A percentile compares a stretch with the other conserved stretches of the same genome.
Evolutionary conservation across 345 rosid species (phyloP).

Genomic region (Salix arbutifolia): DNA sequence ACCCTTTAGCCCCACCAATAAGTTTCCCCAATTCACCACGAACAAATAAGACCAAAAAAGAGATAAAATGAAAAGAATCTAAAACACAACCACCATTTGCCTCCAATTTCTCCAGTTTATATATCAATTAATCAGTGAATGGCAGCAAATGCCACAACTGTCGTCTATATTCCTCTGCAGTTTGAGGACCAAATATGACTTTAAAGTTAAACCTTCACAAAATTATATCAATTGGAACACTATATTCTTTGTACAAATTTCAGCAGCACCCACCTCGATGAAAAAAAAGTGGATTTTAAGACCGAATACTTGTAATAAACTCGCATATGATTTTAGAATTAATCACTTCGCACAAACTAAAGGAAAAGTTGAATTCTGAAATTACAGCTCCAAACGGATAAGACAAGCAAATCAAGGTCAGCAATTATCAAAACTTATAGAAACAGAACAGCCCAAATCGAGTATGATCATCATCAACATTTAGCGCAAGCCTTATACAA

Average conservation of each 20-base stretch:
- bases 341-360: neutral
- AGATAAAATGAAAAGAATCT: neutral
- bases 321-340: neutral
- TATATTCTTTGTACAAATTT: neutral
- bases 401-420: neutral
- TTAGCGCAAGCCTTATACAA: neutral
- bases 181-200: neutral
- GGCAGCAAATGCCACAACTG: neutral
- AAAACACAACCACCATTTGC: neutral
- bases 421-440: neutral
- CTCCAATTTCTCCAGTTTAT: neutral
- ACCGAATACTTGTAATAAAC: neutral
- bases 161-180: neutral
- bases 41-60: neutral
- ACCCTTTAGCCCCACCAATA: neutral
- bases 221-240: neutral
- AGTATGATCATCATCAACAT: neutral
- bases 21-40: neutral
- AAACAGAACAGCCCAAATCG: neutral
- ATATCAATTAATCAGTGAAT: too few relatives aligned
- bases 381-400: neutral
- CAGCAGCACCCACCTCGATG: neutral
- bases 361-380: neutral
- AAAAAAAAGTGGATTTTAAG: neutral
- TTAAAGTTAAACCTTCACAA: neutral